Evolutionary conservation across 805 yeast genomes (phyloP).

Genomic region (Barnettozyma siamensis): DNA sequence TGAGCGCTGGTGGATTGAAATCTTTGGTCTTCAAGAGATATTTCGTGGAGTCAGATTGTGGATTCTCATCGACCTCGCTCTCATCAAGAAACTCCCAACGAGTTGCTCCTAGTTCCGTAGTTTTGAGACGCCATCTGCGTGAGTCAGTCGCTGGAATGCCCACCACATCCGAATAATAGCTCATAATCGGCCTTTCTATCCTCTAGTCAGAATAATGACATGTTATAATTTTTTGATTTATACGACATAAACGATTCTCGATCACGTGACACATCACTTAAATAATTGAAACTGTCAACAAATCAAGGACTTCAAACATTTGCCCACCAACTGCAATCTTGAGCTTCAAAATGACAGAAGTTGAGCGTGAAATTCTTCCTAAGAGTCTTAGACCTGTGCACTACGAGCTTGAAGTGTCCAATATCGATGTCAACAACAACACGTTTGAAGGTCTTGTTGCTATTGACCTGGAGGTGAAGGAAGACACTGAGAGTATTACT

Average conservation of each 20-base stretch:
- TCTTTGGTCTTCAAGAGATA: constrained; percentile 43
- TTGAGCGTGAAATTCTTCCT: constrained; percentile 45
- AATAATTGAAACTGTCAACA: too few species aligned
- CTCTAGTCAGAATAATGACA: background rate
- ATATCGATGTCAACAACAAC: constrained; percentile 54
- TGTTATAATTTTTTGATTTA: too few species aligned
- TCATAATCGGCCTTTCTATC: background rate
- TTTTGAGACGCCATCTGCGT: constrained; percentile 65
- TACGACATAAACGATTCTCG: too few species aligned
- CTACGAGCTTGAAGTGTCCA: constrained; percentile 55
- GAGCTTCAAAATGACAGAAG: constrained; percentile 2
- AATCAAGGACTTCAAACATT: too few species aligned
- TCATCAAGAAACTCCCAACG: constrained; percentile 65
- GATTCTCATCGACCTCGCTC: constrained; percentile 33
- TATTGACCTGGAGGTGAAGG: constrained; percentile 49
- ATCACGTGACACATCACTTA: too few species aligned
- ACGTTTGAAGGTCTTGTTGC: constrained; percentile 50
- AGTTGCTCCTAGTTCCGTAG: constrained; percentile 70
- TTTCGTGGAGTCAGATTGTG: constrained; percentile 52
- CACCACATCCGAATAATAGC: constrained; percentile 61
- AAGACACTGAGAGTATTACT: constrained; percentile 38
- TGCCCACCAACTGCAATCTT: too few species aligned
- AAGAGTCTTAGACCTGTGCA: constrained; percentile 62
- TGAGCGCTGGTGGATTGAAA: constrained; percentile 34
- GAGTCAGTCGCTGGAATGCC: constrained; percentile 68